Base-by-base conservation (phyloP, 352 stramenopile species). In the Globisporangium solare region DNA sequence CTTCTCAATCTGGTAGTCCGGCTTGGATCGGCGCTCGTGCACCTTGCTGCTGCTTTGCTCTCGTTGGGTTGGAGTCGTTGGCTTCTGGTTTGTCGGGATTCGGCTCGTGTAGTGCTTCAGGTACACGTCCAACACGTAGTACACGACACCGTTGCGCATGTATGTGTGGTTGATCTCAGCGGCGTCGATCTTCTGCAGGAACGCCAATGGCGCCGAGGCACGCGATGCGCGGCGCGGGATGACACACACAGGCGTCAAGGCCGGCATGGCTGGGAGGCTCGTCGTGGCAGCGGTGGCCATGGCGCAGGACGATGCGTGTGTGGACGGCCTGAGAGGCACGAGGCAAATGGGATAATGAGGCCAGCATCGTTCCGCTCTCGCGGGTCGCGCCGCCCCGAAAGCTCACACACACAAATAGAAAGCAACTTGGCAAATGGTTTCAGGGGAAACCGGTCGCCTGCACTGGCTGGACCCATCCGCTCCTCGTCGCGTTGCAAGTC, bases 11-110 rank as follows among this genome's bases (percentile, higher is more conserved):
- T 77, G 66, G 51, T 77, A 80, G 56, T 83, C 73, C 3, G 73
- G 73, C 45, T 58, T 60, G 18, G 56, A 56, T 13, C 43, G 61
- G 18, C 41, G 73, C 17, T 58, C 40, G 2, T 56, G 27, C 8
- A 49, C 40, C 47, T 79, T 59, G 39, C 2, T 27, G 24, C 1
- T 49, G 39, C 7, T 15, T 47, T 56, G 52, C 18, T 47, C 31
- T 32, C n/a, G 17, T 6, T 37, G 39, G 7, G 15, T 15, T 17
- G 20, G 37, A 20, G 42, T 40, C 13, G 15, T 60, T 46, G 52
- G 21, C 31, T 51, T 67, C 67, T 80, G 74, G 62, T 78, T 76
- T 17, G 71, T 81, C 43, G 74, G 79, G 51, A 89, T 84, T 45
- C 76, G 76, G n/a, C 63, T 83, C 56, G 76, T 71, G 37, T 61